These are phyloP conservation scores for Coemansia sp. DNA, from an alignment of 192 early-diverging fungal species.

Conservation along the genomic window DNA sequence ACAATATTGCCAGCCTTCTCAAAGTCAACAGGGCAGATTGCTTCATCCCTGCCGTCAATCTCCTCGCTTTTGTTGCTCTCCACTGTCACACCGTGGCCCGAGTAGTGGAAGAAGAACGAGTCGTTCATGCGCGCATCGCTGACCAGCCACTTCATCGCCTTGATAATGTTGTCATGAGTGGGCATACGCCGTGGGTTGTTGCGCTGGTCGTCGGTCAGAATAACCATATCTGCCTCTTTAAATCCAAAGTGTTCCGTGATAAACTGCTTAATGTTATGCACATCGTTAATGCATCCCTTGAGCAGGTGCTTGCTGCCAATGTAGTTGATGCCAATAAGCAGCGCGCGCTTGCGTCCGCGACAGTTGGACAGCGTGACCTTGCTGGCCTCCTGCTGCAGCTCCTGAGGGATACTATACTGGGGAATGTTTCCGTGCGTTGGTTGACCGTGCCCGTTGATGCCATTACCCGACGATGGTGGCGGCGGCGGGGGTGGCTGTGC, in stretches of 20 bases:
- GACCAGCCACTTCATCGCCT: conserved; percentile 78
- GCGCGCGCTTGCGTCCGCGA: conserved; percentile 70
- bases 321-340: conserved; percentile 96
- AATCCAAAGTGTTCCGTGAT: conserved; percentile 66
- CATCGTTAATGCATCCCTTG: conserved; percentile 82
- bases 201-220: conserved; percentile 75
- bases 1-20: conserved; percentile 62
- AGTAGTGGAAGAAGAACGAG: conserved; percentile 82
- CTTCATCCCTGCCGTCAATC: conserved; percentile 76
- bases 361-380: conserved; percentile 51
- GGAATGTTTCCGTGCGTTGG: conserved; percentile 45
- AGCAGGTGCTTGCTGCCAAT: conserved; percentile 61
- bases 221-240: conserved; percentile 65
- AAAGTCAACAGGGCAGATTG: conserved; percentile 70
- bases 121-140: conserved; percentile 71
- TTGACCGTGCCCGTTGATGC: conserved; percentile 17
- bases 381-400: conserved; percentile 52
- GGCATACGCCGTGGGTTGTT: conserved; percentile 64
- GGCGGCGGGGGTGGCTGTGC: conserved; percentile 20
- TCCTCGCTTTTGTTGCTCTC: conserved; percentile 68
- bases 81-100: conserved; percentile 72
- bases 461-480: conserved; percentile 5
- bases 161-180: conserved; percentile 71
- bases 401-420: conserved; percentile 44
- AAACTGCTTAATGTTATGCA: conserved; percentile 73